Conservation (phyloP, 768 basidiomycete species). For the Leucocoprinus sp. region DNA sequence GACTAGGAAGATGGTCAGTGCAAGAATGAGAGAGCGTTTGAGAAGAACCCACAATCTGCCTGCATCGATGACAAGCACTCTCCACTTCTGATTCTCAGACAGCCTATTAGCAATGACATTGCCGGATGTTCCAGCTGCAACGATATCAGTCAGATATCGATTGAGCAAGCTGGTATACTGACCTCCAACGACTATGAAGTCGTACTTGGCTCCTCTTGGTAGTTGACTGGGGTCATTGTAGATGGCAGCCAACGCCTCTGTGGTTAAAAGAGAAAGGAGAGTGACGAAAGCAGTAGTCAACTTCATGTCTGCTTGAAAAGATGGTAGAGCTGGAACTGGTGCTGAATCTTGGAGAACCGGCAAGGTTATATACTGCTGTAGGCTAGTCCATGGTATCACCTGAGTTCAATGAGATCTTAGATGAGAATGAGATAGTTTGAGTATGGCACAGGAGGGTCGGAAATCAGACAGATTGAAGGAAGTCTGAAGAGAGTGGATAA, state of each 20-base stretch:
- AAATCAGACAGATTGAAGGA: background rate
- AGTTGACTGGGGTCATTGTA: constrained; percentile 9
- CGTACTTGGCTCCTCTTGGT: background rate
- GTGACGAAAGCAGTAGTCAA: background rate
- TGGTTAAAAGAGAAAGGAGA: constrained; percentile 6
- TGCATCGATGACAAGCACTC: constrained; percentile 21
- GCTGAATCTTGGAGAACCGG: background rate
- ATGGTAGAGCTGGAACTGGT: background rate
- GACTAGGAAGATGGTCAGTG: background rate
- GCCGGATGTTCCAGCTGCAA: constrained; percentile 19
- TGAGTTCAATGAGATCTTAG: background rate
- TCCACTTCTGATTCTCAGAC: constrained; percentile 15
- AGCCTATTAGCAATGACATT: constrained; percentile 20
- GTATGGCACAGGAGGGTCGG: background rate
- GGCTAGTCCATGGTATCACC: background rate
- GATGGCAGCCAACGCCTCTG: constrained; percentile 8
- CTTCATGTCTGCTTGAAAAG: background rate
- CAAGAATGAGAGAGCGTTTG: background rate
- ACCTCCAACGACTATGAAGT: constrained; percentile 12
- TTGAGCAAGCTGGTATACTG: background rate
- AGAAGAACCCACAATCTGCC: constrained; percentile 15
- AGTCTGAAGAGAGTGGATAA: background rate
- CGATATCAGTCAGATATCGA: background rate
- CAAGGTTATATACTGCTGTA: background rate
- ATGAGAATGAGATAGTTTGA: background rate